Evolutionary conservation across 352 stramenopile genomes (phyloP).

Genomic region (Elongisporangium undulatum): DNA sequence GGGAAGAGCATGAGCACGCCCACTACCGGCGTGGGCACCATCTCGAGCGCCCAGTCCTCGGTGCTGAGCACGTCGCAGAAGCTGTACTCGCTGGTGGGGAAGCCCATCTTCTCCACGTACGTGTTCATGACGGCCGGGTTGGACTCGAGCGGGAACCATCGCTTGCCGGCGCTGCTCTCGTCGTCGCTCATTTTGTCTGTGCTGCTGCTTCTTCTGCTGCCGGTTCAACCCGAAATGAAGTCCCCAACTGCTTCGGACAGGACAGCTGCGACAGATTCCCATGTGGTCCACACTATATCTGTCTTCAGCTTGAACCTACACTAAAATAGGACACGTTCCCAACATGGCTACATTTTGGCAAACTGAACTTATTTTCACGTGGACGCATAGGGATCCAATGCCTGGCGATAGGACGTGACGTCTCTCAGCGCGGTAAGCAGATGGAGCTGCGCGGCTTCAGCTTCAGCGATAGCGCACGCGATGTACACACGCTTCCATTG

Average conservation of each 20-base stretch:
- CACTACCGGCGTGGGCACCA: conserved; percentile 92
- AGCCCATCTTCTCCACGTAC: conserved; percentile 94
- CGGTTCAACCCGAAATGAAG: not conserved
- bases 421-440: conserved; percentile 37
- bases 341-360: not conserved
- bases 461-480: conserved; percentile 27
- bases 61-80: conserved; percentile 96
- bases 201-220: not conserved
- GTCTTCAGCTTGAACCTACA: not conserved
- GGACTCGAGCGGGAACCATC: conserved; percentile 91
- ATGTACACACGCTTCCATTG: conserved; percentile 55
- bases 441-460: conserved; percentile 34
- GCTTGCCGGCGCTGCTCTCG: conserved; percentile 32
- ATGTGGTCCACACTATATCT: not conserved
- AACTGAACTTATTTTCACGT: not conserved
- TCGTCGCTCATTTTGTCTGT: conserved; percentile 32
- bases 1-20: conserved; percentile 96
- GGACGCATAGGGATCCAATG: conserved; percentile 19
- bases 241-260: not conserved
- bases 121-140: conserved; percentile 95
- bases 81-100: conserved; percentile 77
- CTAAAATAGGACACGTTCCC: not conserved
- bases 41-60: conserved; percentile 95
- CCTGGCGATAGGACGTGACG: conserved; percentile 30
- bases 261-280: not conserved